A percentile compares a stretch with the other conserved stretches of the same genome.
Evolutionary conservation across 306 rosid species (phyloP).

Genomic region (Fragaria vesca): DNA sequence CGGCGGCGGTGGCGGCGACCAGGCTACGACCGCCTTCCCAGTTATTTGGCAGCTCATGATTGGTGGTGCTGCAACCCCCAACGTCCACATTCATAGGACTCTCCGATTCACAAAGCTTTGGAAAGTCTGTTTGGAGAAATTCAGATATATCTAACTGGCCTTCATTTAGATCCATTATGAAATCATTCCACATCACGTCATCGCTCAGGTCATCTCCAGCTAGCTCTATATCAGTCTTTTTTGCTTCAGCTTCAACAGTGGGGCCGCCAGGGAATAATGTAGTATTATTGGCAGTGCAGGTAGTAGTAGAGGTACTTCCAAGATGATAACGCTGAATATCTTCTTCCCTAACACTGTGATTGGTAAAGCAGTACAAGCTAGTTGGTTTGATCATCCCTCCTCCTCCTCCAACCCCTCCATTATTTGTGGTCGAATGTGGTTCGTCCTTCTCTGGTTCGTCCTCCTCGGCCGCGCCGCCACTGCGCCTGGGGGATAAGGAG

Average conservation of each 20-base stretch:
- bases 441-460: not conserved
- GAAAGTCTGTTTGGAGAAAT: constrained; percentile 25
- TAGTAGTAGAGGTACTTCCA: not conserved
- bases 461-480: not conserved
- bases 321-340: not conserved
- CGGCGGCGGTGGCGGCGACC: not conserved
- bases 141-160: constrained; percentile 11
- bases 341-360: not conserved
- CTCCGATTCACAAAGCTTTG: not conserved
- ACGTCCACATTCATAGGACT: not conserved
- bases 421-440: not conserved
- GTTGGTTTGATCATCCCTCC: not conserved
- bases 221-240: not conserved
- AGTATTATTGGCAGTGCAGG: not conserved
- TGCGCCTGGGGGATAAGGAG: not conserved
- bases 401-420: not conserved
- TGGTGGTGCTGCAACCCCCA: not conserved
- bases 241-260: not conserved
- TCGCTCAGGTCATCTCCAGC: not conserved
- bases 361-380: not conserved
- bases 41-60: not conserved
- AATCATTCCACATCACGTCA: constrained; percentile 6
- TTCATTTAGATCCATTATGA: constrained; percentile 12
- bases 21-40: not conserved
- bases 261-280: not conserved